Conservation (phyloP, 495 filamentous ascomycete species). For the Aspergillus funiculosus region DNA sequence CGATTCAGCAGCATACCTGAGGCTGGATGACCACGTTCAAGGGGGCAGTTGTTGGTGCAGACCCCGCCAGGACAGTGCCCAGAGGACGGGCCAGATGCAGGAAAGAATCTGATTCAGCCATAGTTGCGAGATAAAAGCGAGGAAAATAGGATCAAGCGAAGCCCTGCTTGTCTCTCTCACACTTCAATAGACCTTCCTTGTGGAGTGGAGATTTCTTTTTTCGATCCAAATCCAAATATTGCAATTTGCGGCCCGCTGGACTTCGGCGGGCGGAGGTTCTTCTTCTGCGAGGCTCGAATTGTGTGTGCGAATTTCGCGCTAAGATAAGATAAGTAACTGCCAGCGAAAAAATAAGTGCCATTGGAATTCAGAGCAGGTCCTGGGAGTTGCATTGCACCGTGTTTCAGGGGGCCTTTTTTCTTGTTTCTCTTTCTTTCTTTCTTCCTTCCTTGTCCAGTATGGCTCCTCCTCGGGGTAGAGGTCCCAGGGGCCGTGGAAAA, state of each 20-base stretch:
- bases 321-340: constrained; percentile 48
- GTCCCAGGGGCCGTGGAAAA: constrained; percentile 30
- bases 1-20: constrained; percentile 59
- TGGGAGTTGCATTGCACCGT: neutral
- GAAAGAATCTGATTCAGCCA: constrained; percentile 82
- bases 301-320: constrained; percentile 50
- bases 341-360: neutral
- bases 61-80: constrained; percentile 68
- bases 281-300: constrained; percentile 37
- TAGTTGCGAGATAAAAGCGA: constrained; percentile 43
- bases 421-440: neutral
- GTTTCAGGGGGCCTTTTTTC: no score
- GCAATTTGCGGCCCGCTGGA: constrained; percentile 24
- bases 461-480: constrained; percentile 22
- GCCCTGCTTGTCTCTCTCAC: constrained; percentile 12
- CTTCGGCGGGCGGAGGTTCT: constrained; percentile 22
- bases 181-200: constrained; percentile 12
- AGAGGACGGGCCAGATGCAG: constrained; percentile 91
- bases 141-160: constrained; percentile 15
- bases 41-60: constrained; percentile 78
- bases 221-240: constrained; percentile 19
- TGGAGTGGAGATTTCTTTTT: constrained; percentile 23
- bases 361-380: neutral
- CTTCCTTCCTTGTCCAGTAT: constrained; percentile 7
- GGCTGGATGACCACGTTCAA: constrained; percentile 91